Conservation (phyloP, 2,329 filamentous ascomycete genomes). For the Cordyceps sp. region DNA sequence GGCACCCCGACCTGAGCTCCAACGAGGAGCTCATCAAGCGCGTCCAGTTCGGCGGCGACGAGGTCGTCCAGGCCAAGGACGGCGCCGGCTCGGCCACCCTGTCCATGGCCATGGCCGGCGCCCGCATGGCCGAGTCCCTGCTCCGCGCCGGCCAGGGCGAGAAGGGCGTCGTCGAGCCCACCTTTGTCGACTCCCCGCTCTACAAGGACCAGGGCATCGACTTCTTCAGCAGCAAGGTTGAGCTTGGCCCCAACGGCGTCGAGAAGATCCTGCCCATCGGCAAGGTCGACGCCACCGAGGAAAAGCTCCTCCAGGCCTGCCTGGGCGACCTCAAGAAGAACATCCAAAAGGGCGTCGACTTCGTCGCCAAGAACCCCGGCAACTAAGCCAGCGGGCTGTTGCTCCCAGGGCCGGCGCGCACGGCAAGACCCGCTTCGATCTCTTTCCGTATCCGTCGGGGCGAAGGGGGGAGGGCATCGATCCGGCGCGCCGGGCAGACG, state of each 20-base stretch:
- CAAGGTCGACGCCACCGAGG: conserved; percentile 68
- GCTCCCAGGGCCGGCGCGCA: too few relatives aligned
- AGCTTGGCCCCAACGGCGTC: conserved; percentile 92
- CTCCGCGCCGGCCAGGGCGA: conserved; percentile 85
- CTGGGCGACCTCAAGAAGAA: conserved; percentile 80
- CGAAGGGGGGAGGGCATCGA: too few relatives aligned
- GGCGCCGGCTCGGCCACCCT: conserved; percentile 93
- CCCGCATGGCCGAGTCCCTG: conserved; percentile 71
- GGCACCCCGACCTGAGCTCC: conserved; percentile 67
- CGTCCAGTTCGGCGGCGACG: conserved; percentile 97
- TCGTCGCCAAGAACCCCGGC: conserved; percentile 41
- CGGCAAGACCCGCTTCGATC: too few relatives aligned
- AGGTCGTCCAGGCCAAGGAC: conserved; percentile 98
- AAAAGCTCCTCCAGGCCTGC: conserved; percentile 76
- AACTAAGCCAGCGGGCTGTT: conserved; percentile 29
- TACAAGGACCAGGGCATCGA: conserved; percentile 98
- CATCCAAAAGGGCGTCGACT: conserved; percentile 73
- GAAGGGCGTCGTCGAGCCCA: conserved; percentile 90
- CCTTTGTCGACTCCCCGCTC: conserved; percentile 90
- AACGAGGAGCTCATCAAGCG: conserved; percentile 72
- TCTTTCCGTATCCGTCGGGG: too few relatives aligned
- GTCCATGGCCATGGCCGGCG: conserved; percentile 95
- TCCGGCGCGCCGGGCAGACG: too few relatives aligned
- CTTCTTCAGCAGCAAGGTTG: conserved; percentile 91
- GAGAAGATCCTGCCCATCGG: conserved; percentile 85